phyloP scores from a whole-genome alignment of 768 basidiomycete genomes.

The Chiua virens region DNA sequence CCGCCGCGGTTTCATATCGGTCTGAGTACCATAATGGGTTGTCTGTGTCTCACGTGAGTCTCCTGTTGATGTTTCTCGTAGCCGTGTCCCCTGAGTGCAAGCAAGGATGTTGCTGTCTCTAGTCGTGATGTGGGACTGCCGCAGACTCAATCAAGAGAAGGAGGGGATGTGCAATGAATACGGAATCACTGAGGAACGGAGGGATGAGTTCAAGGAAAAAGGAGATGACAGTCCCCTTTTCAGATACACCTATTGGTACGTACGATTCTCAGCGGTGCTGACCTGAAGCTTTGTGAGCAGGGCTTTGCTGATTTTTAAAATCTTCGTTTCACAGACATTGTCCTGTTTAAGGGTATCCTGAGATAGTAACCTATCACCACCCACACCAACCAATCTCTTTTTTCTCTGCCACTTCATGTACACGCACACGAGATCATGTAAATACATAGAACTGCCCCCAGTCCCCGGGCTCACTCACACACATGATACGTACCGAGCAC shows the following conservation, averaged over 20 bases:
- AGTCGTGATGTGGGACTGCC: slow-evolving; percentile 46
- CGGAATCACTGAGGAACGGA: slow-evolving; percentile 40
- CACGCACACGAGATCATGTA: too few species aligned
- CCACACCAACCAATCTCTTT: too few species aligned
- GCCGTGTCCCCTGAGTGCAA: slow-evolving; percentile 27
- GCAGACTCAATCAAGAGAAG: slow-evolving; percentile 48
- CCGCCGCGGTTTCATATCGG: slow-evolving; percentile 38
- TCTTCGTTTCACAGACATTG: too few species aligned
- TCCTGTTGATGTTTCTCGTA: slow-evolving; percentile 4
- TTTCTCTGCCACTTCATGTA: too few species aligned
- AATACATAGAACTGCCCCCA: too few species aligned
- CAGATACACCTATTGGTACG: slow-evolving; percentile 33
- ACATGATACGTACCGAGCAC: too few species aligned
- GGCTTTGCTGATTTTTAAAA: background rate
- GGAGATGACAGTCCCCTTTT: slow-evolving; percentile 58
- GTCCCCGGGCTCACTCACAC: too few species aligned
- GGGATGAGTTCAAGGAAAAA: slow-evolving; percentile 41
- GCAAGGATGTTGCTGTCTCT: slow-evolving; percentile 37
- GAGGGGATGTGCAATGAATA: slow-evolving; percentile 41
- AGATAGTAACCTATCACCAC: too few species aligned
- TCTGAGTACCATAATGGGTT: slow-evolving; percentile 28
- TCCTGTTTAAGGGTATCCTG: too few species aligned
- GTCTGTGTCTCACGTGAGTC: slow-evolving; percentile 24
- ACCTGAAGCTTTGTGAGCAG: background rate
- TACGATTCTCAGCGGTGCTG: background rate